A percentile compares a stretch with the other conserved stretches of the same genome.
Evolutionary conservation across 2,329 filamentous ascomycete genomes (phyloP).

Genomic region (Fusarium buharicum): DNA sequence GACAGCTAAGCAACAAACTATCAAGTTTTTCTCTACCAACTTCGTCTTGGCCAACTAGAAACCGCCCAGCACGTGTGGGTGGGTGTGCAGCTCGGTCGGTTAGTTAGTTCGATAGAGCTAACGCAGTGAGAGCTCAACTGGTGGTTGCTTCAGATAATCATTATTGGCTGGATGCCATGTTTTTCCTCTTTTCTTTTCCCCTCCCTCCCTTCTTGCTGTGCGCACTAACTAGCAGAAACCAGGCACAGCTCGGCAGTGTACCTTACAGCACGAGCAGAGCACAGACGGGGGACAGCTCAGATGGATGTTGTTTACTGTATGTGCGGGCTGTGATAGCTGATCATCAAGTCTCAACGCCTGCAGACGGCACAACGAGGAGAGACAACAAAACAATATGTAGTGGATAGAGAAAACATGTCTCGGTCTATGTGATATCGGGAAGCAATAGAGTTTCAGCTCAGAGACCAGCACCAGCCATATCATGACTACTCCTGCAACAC

Average conservation of each 20-base stretch:
- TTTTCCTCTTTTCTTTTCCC: no score
- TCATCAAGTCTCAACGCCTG: constrained; percentile 16
- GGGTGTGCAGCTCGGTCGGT: constrained; percentile 21
- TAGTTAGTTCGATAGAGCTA: constrained; percentile 32
- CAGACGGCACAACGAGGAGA: constrained; percentile 2
- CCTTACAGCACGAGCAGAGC: constrained; percentile 36
- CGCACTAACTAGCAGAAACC: constrained; percentile 11
- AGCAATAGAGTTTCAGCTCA: constrained; percentile 16
- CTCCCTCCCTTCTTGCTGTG: constrained; percentile 8
- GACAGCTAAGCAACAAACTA: constrained; percentile 9
- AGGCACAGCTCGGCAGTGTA: constrained; percentile 33
- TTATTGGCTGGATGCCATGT: constrained; percentile 26
- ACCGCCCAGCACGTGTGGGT: constrained; percentile 18
- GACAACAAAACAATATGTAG: not conserved
- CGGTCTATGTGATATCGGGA: not conserved
- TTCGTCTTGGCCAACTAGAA: constrained; percentile 4
- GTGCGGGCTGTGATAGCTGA: constrained; percentile 1
- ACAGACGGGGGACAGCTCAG: constrained; percentile 29
- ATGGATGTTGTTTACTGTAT: no score
- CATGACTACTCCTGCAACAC: constrained; percentile 33
- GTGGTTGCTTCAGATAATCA: constrained; percentile 1
- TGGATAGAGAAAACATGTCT: constrained; percentile 5
- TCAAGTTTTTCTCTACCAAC: constrained; percentile 8
- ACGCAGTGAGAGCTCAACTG: constrained; percentile 25
- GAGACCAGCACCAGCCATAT: constrained; percentile 22